Evolutionary conservation across 2,329 filamentous ascomycete genomes (phyloP), one percentile per base, ranked within the genome.

Genomic region (Penicillium sp.): DNA sequence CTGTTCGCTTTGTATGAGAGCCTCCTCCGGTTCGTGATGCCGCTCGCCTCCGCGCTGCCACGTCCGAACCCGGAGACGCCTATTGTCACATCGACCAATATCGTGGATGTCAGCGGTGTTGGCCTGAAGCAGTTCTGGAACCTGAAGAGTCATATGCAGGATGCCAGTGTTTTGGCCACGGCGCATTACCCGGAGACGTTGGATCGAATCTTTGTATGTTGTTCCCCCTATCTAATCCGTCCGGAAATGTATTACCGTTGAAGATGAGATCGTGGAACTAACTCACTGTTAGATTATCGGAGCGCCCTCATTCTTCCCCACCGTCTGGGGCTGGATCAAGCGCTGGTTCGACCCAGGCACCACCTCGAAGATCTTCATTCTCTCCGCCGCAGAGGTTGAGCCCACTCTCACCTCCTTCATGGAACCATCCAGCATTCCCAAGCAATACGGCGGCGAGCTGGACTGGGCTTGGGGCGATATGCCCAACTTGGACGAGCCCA

Each of bases 61-160:
- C 84, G 92, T 65, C 84, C 86, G 8, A 78, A 89, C 70, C 82
- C 87, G 4, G 84, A 87, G 60, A 91, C 90, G n/a, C 93, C 93
- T 7, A 91, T 97, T 64, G 93, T 91, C 38, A 87, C 94, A 65
- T 92, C 88, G 68, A 96, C 90, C 65, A 97, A 97, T 75, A 96
- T 97, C 65, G 91, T 97, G 55, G 93, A 97, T 72, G 91, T 97
- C 60, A 88, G 86, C 16, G 86, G 87, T 15, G 92, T 97, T 27
- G 90, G 90, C 6, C 74, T 97, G 72, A 91, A 90, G 78, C 91
- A 95, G 77, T 97, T 97, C 72, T 97, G 93, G 93, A 95, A 95
- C 75, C 76, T 97, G 59, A 94, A 95, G 79, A 78, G 77, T 25
- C 93, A 97, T 73, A 96, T 97, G 91, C 92, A 97, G 76, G 88